Evolutionary conservation across 495 filamentous ascomycete species (phyloP), one percentile per base, ranked within the genome.

Genomic region (Penicillium roqueforti): DNA sequence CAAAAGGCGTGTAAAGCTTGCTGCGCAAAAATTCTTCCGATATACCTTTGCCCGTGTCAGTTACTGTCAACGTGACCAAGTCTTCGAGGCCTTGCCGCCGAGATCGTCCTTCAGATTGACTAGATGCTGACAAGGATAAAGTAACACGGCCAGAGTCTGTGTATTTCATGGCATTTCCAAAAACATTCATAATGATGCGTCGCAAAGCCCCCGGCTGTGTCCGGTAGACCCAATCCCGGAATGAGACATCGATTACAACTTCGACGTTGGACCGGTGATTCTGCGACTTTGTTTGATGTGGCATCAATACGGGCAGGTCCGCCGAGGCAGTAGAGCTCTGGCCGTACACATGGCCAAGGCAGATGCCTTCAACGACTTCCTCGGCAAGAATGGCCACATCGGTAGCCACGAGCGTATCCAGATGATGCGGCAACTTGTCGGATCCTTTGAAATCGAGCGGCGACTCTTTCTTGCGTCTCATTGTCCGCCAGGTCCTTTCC

Each of bases 111-210:
- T 66, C 63, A 4, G 67, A 69, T 1, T 64, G 57, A 34, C 72
- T 65, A 4, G 75, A 63, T 18, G 80, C 75, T 38, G 75, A 77
- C 14, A 91, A 65, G 0, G 68, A 77, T 13, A 92, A 68, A 5
- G 77, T 76, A 28, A 95, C 86, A 47, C 74, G 82, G 5, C 89
- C 89, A 1, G 74, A 67, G 7, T 75, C 75, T 6, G 85, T 91
- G 58, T 89, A 92, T 58, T 95, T 95, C 59, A 92, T 78, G 0
- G 89, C 83, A 66, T 95, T 95, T 16, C 89, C 87, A 50, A 90
- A 85, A 1, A 92, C 56, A 58, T 95, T 92, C 85, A 91, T 88
- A 29, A 93, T 79, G 38, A 91, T 80, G 3, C 89, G 81, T 16
- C 86, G 79, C 36, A 90, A 68, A 3, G 87, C 88, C 4, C 87